Evolutionary conservation across 169 alveolate species (phyloP).

Genomic region (Babesia ovata): DNA sequence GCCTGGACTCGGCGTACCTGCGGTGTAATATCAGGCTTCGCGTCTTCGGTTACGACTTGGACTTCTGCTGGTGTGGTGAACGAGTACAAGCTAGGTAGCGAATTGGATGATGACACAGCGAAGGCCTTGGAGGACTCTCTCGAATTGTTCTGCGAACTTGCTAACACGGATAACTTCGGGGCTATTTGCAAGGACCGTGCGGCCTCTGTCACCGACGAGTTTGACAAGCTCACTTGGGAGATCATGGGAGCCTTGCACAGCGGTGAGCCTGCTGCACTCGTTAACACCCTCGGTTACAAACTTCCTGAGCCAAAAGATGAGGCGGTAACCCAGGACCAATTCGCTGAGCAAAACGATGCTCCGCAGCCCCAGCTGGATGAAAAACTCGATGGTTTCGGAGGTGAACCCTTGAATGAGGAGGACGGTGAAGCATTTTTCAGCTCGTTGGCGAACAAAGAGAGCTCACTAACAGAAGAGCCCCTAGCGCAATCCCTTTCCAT

Average conservation of each 20-base stretch:
- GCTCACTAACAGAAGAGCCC: not conserved
- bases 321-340: not conserved
- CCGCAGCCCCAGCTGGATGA: not conserved
- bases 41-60: conserved; percentile 55
- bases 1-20: conserved; percentile 42
- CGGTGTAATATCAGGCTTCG: conserved; percentile 61
- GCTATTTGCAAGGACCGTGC: conserved; percentile 30
- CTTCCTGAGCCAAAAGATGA: not conserved
- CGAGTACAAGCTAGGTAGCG: conserved; percentile 28
- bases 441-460: conserved; percentile 26
- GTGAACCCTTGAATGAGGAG: conserved; percentile 33
- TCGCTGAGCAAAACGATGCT: not conserved
- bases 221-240: conserved; percentile 70
- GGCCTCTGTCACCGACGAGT: conserved; percentile 46
- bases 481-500: not conserved
- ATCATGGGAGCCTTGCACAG: conserved; percentile 43
- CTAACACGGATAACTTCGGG: conserved; percentile 22
- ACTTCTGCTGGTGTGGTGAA: conserved; percentile 37
- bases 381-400: not conserved
- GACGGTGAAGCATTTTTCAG: conserved; percentile 65
- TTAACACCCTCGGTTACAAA: conserved; percentile 35
- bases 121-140: conserved; percentile 40
- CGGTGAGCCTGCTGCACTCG: conserved; percentile 19
- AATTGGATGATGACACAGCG: conserved; percentile 38
- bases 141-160: conserved; percentile 41